Evolutionary conservation across 1,284 basidiomycete genomes (phyloP), one percentile per base, ranked within the genome.

Genomic region (Stygiomarasmius scandens): DNA sequence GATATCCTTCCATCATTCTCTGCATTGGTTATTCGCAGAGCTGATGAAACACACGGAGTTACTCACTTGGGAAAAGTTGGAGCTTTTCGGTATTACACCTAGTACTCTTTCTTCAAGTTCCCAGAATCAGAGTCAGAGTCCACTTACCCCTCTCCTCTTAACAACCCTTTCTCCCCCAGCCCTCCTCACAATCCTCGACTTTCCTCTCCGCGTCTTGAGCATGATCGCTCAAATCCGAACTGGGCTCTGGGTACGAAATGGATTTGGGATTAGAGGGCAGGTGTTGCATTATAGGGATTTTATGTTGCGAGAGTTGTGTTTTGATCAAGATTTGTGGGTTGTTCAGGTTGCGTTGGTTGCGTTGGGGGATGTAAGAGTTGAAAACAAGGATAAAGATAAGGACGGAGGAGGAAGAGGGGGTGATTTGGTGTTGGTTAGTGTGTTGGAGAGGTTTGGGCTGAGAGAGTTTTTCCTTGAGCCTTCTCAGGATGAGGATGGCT

Each of bases 201-300:
- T n/a, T n/a, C n/a, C n/a, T n/a, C n/a, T n/a, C n/a, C n/a, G n/a
- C n/a, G n/a, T n/a, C n/a, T n/a, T n/a, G n/a, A n/a, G n/a, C 0
- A 92, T 95, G 82, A 88, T 98, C 34, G 94, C 96, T 0, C 97
- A 99, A 72, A 95, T 98, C 55, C 86, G 95, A 16, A 91, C 93
- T 1, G 95, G 96, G 2, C 82, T 98, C 20, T 99, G 97, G 97
- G 96, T 98, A 3, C 90, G 96, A 54, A 99, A 99, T 65, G 97
- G 97, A 2, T 93, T 95, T 65, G 92, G 92, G 5, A 96, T 99
- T 64, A 89, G 96, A 1, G 93, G 94, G 1, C 97, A 99, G 70
- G 82, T 96, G n/a, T 81, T 96, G 55, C 96, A 99, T 71, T 99
- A 99, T 71, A 90, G 95, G 44, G 96, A 99, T 71, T 95, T 95